Evolutionary conservation across 83 land plant species (phyloP).

Genomic region (Thuja plicata): DNA sequence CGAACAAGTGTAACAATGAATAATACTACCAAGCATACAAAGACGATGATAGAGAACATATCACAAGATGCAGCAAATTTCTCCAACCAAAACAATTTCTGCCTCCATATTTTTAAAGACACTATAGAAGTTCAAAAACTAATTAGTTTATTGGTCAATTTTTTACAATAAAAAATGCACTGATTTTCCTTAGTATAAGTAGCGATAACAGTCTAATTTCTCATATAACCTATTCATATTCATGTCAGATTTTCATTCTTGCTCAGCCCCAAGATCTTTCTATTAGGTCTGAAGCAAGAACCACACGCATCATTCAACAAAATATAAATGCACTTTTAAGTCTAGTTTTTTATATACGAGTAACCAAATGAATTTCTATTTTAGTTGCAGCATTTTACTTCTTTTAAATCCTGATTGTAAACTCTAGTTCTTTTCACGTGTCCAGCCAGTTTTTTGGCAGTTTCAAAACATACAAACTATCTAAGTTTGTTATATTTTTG

Average conservation of each 20-base stretch:
- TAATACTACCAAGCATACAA: neutral
- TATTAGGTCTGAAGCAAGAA: neutral
- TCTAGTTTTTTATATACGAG: neutral
- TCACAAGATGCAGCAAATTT: neutral
- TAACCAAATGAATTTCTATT: too few relatives aligned
- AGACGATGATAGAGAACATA: neutral
- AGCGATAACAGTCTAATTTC: neutral
- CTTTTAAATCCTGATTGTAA: neutral
- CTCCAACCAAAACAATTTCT: neutral
- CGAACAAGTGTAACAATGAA: neutral
- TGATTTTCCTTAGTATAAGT: neutral
- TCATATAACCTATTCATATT: neutral
- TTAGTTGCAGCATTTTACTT: neutral
- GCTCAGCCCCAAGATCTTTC: neutral
- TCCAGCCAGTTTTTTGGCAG: neutral
- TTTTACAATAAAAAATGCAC: neutral
- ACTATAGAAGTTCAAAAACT: neutral
- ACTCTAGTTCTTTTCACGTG: too few relatives aligned
- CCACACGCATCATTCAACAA: neutral
- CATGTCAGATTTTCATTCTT: neutral
- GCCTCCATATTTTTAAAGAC: neutral
- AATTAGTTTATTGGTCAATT: neutral
- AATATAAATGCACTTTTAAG: too few relatives aligned
- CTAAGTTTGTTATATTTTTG: neutral
- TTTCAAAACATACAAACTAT: neutral